Conservation (phyloP, 768 basidiomycete genomes). For the Austroboletus festivus region DNA sequence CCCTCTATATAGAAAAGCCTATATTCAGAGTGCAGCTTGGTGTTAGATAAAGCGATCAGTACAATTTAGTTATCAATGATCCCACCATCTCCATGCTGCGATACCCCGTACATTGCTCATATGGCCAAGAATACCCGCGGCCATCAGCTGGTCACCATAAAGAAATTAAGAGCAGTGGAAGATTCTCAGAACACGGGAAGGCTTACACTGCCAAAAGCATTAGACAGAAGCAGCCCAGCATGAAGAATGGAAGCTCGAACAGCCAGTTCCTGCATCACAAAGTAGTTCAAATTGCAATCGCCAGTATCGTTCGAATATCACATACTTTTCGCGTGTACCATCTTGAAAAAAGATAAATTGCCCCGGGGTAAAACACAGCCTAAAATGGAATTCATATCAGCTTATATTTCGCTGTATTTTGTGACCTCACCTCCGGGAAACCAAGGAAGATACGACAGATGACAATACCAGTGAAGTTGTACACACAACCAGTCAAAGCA, state of each 20-base stretch:
- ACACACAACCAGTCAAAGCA: conserved; percentile 57
- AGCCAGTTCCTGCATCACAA: conserved; percentile 26
- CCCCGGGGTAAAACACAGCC: conserved; percentile 44
- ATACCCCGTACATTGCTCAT: conserved; percentile 47
- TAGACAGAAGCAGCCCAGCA: conserved; percentile 56
- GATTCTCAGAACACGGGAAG: background rate
- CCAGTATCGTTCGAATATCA: background rate
- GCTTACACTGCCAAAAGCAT: conserved; percentile 47
- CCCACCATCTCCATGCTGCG: conserved; percentile 2
- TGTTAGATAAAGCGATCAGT: background rate
- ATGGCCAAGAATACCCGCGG: conserved; percentile 49
- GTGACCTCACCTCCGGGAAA: conserved; percentile 47
- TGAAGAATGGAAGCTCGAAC: conserved; percentile 62
- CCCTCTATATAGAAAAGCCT: conserved; percentile 79
- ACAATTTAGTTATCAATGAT: background rate
- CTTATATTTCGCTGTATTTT: background rate
- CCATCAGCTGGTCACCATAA: background rate
- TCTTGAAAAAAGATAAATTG: conserved; percentile 1
- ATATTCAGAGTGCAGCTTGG: background rate
- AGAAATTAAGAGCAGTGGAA: background rate
- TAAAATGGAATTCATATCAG: conserved; percentile 13
- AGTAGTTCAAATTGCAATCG: no score
- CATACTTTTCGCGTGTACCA: conserved; percentile 4
- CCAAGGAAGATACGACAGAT: conserved; percentile 61
- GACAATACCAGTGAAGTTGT: conserved; percentile 54